Conservation (phyloP, 2,329 filamentous ascomycete genomes). For the Colletotrichum godetiae region DNA sequence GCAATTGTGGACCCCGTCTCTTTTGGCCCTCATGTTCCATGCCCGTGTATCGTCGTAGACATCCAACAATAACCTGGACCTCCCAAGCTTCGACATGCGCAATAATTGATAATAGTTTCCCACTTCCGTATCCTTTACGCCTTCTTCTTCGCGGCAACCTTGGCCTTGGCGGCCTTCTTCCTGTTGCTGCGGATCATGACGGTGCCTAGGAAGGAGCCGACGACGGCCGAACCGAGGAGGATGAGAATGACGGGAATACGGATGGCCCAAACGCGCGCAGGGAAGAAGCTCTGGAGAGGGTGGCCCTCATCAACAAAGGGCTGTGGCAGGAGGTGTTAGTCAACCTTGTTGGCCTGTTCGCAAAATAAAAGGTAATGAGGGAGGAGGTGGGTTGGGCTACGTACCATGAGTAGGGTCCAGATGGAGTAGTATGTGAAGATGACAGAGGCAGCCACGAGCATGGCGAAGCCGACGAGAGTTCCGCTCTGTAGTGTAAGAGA, state of each 20-base stretch:
- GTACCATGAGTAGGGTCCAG: slow-evolving; percentile 97
- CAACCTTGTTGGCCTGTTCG: slow-evolving; percentile 5
- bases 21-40: background rate
- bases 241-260: slow-evolving; percentile 98
- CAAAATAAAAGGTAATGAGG: slow-evolving; percentile 12
- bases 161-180: slow-evolving; percentile 96
- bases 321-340: slow-evolving; percentile 57
- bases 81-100: background rate
- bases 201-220: slow-evolving; percentile 93
- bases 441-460: slow-evolving; percentile 73
- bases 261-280: slow-evolving; percentile 97
- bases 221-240: slow-evolving; percentile 89
- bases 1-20: background rate
- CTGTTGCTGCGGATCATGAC: slow-evolving; percentile 99
- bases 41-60: background rate
- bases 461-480: slow-evolving; percentile 78
- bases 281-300: slow-evolving; percentile 93
- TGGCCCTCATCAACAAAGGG: slow-evolving; percentile 97
- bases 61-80: background rate
- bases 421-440: slow-evolving; percentile 90
- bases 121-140: slow-evolving; percentile 58
- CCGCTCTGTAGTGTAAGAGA: slow-evolving; percentile 74
- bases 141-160: slow-evolving; percentile 88
- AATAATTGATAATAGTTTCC: background rate
- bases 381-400: slow-evolving; percentile 36